Percentiles rank a stretch among this genome's conserved stretches.
phyloP scores from a whole-genome alignment of 352 stramenopile species.

The Globisporangium echinulatum region DNA sequence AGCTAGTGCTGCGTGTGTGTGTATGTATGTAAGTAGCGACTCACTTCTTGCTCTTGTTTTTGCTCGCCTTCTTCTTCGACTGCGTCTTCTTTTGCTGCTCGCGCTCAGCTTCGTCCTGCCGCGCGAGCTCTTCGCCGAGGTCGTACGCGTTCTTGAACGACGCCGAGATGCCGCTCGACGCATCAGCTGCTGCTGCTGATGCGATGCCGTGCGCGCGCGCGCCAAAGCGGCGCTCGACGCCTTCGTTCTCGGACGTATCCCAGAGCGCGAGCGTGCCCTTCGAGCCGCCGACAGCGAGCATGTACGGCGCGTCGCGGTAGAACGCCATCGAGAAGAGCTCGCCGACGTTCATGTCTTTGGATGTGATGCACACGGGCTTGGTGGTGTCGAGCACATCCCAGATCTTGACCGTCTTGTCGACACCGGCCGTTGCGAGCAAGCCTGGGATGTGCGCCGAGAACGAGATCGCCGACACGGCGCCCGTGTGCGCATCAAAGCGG shows the following conservation, averaged over 20 bases:
- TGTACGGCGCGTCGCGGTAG: conserved; percentile 83
- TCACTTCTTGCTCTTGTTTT: conserved; percentile 41
- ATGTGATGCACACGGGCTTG: conserved; percentile 71
- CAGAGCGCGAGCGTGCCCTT: conserved; percentile 86
- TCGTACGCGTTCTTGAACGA: conserved; percentile 74
- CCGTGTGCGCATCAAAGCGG: conserved; percentile 89
- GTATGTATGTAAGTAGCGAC: not conserved
- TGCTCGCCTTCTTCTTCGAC: conserved; percentile 45
- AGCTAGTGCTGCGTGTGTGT: not conserved
- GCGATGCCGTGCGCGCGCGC: conserved; percentile 49
- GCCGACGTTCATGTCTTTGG: conserved; percentile 91
- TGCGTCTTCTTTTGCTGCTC: conserved; percentile 18
- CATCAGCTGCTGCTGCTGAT: conserved; percentile 11
- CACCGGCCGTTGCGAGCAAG: conserved; percentile 92
- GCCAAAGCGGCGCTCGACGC: conserved; percentile 76
- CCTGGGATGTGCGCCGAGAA: conserved; percentile 86
- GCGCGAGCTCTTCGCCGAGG: conserved; percentile 68
- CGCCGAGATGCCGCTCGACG: conserved; percentile 41
- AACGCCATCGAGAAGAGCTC: conserved; percentile 90
- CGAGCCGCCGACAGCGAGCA: conserved; percentile 86
- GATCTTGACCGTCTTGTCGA: conserved; percentile 98
- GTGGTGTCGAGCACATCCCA: conserved; percentile 91
- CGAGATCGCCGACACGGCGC: conserved; percentile 77
- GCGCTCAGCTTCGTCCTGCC: conserved; percentile 61
- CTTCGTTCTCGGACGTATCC: conserved; percentile 86